Evolutionary conservation across 352 stramenopile species (phyloP).

Genomic region (Pythium chondricola): DNA sequence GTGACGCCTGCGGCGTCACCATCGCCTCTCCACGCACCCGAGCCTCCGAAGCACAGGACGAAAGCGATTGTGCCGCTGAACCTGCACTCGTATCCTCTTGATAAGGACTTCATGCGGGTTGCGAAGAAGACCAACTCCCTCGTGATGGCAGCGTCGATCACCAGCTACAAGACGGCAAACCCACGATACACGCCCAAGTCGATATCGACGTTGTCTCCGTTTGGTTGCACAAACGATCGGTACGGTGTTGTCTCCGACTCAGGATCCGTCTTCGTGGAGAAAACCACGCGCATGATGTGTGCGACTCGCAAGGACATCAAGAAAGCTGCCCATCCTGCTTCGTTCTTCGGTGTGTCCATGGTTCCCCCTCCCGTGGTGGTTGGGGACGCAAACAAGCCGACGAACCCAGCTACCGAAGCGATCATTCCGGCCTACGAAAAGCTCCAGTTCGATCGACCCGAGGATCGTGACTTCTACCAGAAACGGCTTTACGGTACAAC

Average conservation of each 20-base stretch:
- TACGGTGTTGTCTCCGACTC: conserved; percentile 12
- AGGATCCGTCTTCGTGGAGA: conserved; percentile 7
- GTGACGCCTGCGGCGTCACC: not conserved
- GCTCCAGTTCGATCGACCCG: conserved; percentile 14
- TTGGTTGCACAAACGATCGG: conserved; percentile 14
- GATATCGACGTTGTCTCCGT: conserved; percentile 17
- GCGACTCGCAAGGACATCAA: conserved; percentile 19
- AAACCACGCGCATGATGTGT: conserved; percentile 16
- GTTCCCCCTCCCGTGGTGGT: not conserved
- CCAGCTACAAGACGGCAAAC: conserved; percentile 2
- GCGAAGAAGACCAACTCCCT: conserved; percentile 57
- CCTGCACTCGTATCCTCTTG: too few species aligned
- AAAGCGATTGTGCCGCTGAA: too few species aligned
- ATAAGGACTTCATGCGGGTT: conserved; percentile 41
- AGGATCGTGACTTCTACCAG: conserved; percentile 24
- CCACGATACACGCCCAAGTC: too few species aligned
- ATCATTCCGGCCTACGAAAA: conserved; percentile 17
- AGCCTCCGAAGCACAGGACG: too few species aligned
- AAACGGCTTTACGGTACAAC: conserved; percentile 20
- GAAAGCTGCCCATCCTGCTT: conserved; percentile 3
- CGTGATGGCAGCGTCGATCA: conserved; percentile 18
- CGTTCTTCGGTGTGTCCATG: conserved; percentile 18
- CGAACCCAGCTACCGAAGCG: not conserved
- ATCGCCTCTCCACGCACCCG: too few species aligned
- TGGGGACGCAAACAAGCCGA: not conserved